phyloP scores from a whole-genome alignment of 768 basidiomycete genomes.

The Strobilomyces confusus region DNA sequence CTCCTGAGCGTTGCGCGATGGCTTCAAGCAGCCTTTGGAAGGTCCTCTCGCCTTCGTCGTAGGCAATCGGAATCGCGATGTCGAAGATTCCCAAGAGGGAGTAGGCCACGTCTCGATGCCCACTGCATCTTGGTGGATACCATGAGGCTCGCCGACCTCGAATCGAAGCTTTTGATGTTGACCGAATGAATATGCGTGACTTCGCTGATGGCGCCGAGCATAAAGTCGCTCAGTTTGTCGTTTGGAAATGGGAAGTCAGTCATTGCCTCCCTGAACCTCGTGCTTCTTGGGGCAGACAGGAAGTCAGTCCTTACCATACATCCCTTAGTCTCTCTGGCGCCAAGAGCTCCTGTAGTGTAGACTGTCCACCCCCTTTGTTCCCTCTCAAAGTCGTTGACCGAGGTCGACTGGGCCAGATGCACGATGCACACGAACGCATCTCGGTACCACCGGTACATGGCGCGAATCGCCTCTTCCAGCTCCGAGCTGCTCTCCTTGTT shows the following conservation, averaged over 20 bases:
- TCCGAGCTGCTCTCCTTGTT: conserved; percentile 14
- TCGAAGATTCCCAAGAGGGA: conserved; percentile 12
- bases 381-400: conserved; percentile 1
- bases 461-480: conserved; percentile 10
- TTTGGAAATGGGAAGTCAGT: conserved; percentile 12
- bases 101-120: conserved; percentile 12
- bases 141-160: conserved; percentile 1
- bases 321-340: conserved; percentile 5
- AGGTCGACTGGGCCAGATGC: conserved; percentile 4
- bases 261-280: neutral
- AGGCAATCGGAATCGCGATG: conserved; percentile 8
- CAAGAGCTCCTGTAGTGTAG: conserved; percentile 13
- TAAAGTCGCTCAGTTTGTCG: conserved; percentile 9
- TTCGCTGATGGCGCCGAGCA: neutral
- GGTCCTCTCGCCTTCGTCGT: conserved; percentile 9
- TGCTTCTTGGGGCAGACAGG: neutral
- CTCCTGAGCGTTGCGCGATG: conserved; percentile 10
- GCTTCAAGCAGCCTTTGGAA: conserved; percentile 10
- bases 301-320: conserved; percentile 10
- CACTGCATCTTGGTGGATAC: conserved; percentile 14
- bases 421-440: conserved; percentile 13
- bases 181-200: neutral
- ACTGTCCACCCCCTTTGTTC: conserved; percentile 12
- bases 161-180: conserved; percentile 1
- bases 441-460: conserved; percentile 13